phyloP scores from a whole-genome alignment of 768 basidiomycete species.

The Rhodocollybia butyracea region DNA sequence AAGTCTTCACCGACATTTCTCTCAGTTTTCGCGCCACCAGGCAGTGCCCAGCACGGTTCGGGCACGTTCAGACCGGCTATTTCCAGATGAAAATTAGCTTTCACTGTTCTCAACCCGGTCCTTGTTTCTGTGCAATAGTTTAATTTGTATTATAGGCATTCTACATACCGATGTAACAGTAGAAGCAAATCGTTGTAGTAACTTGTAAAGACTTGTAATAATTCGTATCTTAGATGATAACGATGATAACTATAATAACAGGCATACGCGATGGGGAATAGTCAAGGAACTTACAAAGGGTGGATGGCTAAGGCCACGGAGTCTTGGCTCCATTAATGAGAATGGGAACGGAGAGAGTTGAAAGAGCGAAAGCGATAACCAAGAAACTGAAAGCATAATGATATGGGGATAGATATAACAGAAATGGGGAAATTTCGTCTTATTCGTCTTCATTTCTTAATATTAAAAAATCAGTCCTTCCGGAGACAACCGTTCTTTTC shows the following conservation, averaged over 20 bases:
- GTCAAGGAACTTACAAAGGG: neutral
- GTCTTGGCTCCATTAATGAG: neutral
- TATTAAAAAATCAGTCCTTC: neutral
- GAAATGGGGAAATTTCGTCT: neutral
- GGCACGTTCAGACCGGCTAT: conserved; percentile 10
- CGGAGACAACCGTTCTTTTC: conserved; percentile 70
- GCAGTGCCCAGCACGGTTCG: neutral
- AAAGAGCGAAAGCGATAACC: no score
- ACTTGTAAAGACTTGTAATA: neutral
- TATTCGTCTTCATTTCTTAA: neutral
- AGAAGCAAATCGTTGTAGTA: neutral
- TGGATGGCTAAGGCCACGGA: neutral
- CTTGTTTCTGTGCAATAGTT: neutral
- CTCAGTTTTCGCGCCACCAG: conserved; percentile 6
- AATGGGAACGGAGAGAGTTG: neutral
- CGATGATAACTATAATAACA: conserved; percentile 1
- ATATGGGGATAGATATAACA: neutral
- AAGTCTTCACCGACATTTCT: neutral
- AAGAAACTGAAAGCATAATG: neutral
- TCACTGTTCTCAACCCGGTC: neutral
- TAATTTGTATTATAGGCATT: no score
- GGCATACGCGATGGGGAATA: neutral
- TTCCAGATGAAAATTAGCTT: neutral
- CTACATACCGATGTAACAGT: neutral
- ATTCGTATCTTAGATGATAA: neutral